A percentile compares a stretch with the other conserved stretches of the same genome.
Evolutionary conservation across 352 stramenopile genomes (phyloP).

Genomic region (Phytophthora quininea): DNA sequence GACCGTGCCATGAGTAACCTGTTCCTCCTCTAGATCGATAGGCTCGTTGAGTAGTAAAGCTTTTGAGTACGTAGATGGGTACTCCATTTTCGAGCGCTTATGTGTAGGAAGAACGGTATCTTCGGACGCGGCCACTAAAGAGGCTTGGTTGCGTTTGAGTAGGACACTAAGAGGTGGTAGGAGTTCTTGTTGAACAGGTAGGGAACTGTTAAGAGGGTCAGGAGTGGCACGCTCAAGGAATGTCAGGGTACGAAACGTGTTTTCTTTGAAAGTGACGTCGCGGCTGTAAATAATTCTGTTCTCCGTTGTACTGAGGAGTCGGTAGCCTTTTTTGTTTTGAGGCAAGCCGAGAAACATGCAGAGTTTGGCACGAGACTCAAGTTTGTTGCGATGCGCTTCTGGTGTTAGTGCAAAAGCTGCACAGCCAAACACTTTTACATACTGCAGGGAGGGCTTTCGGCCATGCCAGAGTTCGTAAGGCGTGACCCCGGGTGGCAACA

Average conservation of each 20-base stretch:
- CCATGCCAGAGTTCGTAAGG: background rate
- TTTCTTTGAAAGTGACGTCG: background rate
- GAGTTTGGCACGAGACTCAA: background rate
- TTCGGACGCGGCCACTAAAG: too few species aligned
- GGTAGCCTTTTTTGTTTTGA: background rate
- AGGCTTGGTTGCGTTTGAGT: too few species aligned
- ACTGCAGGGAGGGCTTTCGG: background rate
- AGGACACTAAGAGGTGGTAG: too few species aligned
- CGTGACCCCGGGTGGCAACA: background rate
- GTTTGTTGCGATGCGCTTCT: background rate
- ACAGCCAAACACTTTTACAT: background rate
- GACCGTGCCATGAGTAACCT: too few species aligned
- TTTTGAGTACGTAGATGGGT: background rate
- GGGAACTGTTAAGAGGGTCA: background rate
- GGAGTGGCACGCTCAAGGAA: background rate
- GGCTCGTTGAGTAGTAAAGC: background rate
- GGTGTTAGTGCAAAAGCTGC: background rate
- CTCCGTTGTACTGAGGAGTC: background rate
- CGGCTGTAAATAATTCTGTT: background rate
- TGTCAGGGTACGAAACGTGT: background rate
- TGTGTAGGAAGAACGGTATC: too few species aligned
- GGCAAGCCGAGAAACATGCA: background rate
- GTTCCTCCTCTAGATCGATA: background rate
- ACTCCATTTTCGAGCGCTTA: too few species aligned
- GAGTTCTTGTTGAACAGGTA: background rate